These are phyloP conservation scores for Saccharomycopsis olivae DNA, from an alignment of 805 yeast genomes.

Conservation along the genomic window DNA sequence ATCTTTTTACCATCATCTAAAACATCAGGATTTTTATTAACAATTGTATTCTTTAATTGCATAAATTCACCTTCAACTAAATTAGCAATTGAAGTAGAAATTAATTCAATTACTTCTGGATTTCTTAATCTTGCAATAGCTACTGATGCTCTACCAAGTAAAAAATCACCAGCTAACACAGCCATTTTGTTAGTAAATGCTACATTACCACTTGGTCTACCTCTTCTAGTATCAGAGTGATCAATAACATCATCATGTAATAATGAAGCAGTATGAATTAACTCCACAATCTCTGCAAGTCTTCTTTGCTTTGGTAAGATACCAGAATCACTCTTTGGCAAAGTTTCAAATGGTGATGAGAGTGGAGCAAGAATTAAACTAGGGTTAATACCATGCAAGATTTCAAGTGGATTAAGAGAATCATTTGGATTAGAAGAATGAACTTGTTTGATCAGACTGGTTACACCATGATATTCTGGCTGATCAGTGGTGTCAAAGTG, in stretches of 20 bases:
- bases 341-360: constrained; percentile 63
- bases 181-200: constrained; percentile 98
- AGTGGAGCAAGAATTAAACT: constrained; percentile 70
- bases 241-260: constrained; percentile 97
- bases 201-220: constrained; percentile 81
- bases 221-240: constrained; percentile 76
- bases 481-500: constrained; percentile 55
- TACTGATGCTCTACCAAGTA: constrained; percentile 92
- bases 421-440: constrained; percentile 31
- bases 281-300: constrained; percentile 93
- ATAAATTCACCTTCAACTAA: constrained; percentile 97
- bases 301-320: constrained; percentile 91
- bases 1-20: constrained; percentile 35
- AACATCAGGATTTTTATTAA: constrained; percentile 36
- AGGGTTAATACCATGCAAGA: constrained; percentile 89
- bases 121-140: constrained; percentile 87
- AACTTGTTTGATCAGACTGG: constrained; percentile 41
- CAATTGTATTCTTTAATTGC: constrained; percentile 92
- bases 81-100: constrained; percentile 94
- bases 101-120: constrained; percentile 93
- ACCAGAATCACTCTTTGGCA: constrained; percentile 59
- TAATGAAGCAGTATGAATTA: constrained; percentile 95
- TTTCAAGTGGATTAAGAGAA: constrained; percentile 68
- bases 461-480: constrained; percentile 43
- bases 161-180: constrained; percentile 90